Percentiles rank a stretch among this genome's conserved stretches.
phyloP scores from a whole-genome alignment of 192 early-diverging fungal species.

The Mortierella claussenii region DNA sequence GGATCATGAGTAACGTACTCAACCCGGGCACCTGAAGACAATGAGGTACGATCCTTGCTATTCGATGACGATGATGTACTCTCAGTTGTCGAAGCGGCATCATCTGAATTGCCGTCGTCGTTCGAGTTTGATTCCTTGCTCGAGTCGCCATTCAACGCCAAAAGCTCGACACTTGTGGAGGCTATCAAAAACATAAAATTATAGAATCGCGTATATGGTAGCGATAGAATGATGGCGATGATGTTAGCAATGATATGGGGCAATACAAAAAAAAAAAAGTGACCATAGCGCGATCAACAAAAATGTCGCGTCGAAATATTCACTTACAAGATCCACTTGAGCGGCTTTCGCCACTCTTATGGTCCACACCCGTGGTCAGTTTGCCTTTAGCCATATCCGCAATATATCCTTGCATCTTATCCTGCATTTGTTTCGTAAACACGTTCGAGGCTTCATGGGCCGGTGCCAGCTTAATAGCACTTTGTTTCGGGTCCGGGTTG shows the following conservation, averaged over 20 bases:
- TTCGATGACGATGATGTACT: neutral
- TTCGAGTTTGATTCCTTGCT: neutral
- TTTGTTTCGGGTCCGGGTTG: constrained; percentile 26
- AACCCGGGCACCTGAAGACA: neutral
- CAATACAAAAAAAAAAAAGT: constrained; percentile 11
- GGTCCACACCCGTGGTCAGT: constrained; percentile 45
- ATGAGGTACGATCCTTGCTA: neutral
- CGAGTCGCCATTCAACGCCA: constrained; percentile 9
- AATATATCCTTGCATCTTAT: constrained; percentile 43
- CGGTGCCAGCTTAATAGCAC: constrained; percentile 44
- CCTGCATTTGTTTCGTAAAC: constrained; percentile 32
- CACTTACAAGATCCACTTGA: constrained; percentile 25
- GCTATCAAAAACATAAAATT: too few relatives aligned
- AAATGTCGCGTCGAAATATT: too few relatives aligned
- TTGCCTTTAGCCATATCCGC: constrained; percentile 43
- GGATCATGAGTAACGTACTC: neutral
- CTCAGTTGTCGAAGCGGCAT: neutral
- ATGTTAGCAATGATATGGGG: neutral
- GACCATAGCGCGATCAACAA: too few relatives aligned
- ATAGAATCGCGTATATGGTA: too few relatives aligned
- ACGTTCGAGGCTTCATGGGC: constrained; percentile 43
- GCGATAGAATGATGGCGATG: neutral
- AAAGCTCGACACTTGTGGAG: constrained; percentile 33
- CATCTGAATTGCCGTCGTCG: neutral
- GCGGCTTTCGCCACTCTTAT: constrained; percentile 48